Base-by-base conservation (phyloP, 441 rosid species). In the Euphorbia celastroides region DNA sequence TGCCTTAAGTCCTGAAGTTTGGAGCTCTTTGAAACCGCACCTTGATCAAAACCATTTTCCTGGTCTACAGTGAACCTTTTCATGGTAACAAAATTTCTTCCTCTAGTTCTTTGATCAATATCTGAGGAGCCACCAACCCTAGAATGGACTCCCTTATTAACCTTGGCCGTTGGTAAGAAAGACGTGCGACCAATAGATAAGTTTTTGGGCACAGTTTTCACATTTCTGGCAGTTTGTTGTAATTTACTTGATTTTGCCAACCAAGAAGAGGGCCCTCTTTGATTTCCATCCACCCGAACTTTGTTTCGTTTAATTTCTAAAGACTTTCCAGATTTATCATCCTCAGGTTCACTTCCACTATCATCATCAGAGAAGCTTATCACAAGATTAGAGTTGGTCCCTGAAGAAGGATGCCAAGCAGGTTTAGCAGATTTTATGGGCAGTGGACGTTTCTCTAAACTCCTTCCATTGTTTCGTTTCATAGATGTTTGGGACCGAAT, bases 341-440 rank as follows among this genome's bases (percentile, higher is more conserved):
- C 80, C 54, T 89, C 97, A 61, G 86, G 80, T 54, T 85, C 96
- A 75, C 96, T 91, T 71, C 82, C 94, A 77, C 87, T 88, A 51
- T 93, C 98, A 69, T 84, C 90, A 74, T 89, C 92, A 16, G 92
- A 88, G 80, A 93, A 93, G 73, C 89, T 79, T 75, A 93, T 93
- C 62, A 93, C 99, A 56, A 93, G 93, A 75, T 89, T 89, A 76
- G 65, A 62, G 61, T 77, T 64, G n/a, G 70, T 70, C 62, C 82
- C 83, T 7, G 70, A 74, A 64, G 80, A 75, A 46, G 75, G 71
- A 64, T 59, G 44, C 86, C 83, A 78, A 67, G 80, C 81, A 65
- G 79, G 74, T 70, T 57, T 70, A 57, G 81, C 74, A 75, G 88
- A 57, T 77, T 67, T 70, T 57, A 66, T 67, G 31, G 74, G 77